phyloP scores from a whole-genome alignment of 2,329 filamentous ascomycete genomes.

The Neurospora crassa region DNA sequence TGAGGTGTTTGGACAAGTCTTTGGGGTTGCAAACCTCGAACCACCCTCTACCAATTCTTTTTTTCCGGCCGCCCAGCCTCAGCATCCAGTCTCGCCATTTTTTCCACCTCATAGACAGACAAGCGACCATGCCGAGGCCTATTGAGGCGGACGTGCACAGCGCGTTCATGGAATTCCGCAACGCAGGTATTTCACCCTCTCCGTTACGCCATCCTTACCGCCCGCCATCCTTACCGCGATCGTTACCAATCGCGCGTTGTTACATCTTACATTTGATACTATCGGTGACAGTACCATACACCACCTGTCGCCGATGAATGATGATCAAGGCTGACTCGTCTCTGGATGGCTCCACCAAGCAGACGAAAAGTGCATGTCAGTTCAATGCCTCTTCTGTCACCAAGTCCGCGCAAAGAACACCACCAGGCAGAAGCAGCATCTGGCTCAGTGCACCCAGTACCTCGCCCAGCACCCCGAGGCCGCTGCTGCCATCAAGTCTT shows the following conservation, averaged over 20 bases:
- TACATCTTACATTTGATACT: background rate
- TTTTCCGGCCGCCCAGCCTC: background rate
- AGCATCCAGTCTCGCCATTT: background rate
- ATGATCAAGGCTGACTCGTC: background rate
- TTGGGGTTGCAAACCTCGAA: background rate
- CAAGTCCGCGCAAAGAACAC: conserved; percentile 18
- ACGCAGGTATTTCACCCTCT: conserved; percentile 8
- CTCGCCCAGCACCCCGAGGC: conserved; percentile 17
- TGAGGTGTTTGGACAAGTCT: background rate
- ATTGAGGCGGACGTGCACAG: conserved; percentile 15
- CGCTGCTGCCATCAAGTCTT: conserved; percentile 8
- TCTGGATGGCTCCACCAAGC: conserved; percentile 2
- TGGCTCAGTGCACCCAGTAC: conserved; percentile 14
- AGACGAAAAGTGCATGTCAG: conserved; percentile 13
- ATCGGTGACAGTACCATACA: conserved; percentile 1
- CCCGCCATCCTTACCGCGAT: background rate
- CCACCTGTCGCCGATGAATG: background rate
- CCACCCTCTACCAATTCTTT: background rate
- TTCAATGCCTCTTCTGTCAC: conserved; percentile 18
- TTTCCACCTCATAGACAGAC: background rate
- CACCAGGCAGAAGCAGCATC: conserved; percentile 19
- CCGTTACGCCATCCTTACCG: background rate
- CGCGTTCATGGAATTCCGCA: conserved; percentile 16
- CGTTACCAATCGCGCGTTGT: background rate
- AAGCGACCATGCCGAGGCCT: conserved; percentile 13